These are phyloP conservation scores for Cadophora gregata DNA, from an alignment of 2,329 filamentous ascomycete species.

Conservation along the genomic window DNA sequence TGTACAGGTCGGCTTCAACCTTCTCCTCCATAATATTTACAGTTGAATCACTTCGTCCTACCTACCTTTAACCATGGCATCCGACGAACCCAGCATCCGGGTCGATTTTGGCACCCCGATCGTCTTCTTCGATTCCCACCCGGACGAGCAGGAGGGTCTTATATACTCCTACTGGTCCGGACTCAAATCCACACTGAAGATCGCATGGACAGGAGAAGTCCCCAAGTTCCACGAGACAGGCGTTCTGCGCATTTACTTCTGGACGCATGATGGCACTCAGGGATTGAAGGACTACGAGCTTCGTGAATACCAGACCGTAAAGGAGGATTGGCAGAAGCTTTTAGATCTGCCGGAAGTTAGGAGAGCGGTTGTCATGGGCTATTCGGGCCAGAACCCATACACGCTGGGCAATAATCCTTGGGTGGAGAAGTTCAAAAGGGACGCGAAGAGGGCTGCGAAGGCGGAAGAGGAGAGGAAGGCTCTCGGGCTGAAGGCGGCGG, in stretches of 20 bases:
- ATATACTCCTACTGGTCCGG: slow-evolving; percentile 36
- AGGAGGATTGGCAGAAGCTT: slow-evolving; percentile 35
- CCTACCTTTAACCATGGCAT: slow-evolving; percentile 5
- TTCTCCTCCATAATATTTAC: neutral
- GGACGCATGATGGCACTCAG: slow-evolving; percentile 35
- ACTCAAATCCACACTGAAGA: slow-evolving; percentile 34
- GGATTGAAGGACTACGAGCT: slow-evolving; percentile 40
- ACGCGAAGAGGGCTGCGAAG: slow-evolving; percentile 21
- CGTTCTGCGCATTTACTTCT: slow-evolving; percentile 38
- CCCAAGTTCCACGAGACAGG: slow-evolving; percentile 35
- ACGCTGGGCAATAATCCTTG: slow-evolving; percentile 32
- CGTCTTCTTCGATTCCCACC: slow-evolving; percentile 41
- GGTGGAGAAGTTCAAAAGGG: slow-evolving; percentile 32
- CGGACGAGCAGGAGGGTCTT: slow-evolving; percentile 39
- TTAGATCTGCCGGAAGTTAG: slow-evolving; percentile 36
- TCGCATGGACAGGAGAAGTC: slow-evolving; percentile 39
- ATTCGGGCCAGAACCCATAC: slow-evolving; percentile 40
- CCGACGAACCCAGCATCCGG: slow-evolving; percentile 18
- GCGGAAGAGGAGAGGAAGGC: slow-evolving; percentile 17
- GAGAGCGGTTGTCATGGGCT: slow-evolving; percentile 38
- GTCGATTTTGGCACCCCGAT: slow-evolving; percentile 33
- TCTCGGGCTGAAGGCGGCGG: neutral
- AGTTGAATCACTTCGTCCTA: neutral
- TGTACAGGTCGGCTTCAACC: neutral
- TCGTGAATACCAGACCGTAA: slow-evolving; percentile 36